Evolutionary conservation across 306 rosid species (phyloP).

Genomic region (Lathyrus sativus): DNA sequence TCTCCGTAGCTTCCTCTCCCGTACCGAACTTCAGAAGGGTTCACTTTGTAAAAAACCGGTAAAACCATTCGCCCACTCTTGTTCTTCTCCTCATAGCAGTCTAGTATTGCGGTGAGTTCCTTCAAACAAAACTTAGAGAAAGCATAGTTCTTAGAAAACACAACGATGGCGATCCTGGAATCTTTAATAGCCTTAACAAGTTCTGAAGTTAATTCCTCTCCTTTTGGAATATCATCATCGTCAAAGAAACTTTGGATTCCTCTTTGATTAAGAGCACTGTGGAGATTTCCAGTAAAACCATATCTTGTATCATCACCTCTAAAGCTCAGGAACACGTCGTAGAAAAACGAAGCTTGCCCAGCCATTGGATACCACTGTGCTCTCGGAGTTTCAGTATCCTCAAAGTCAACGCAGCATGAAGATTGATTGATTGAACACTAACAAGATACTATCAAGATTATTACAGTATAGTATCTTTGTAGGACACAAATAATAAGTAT

Average conservation of each 20-base stretch:
- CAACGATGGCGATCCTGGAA: background rate
- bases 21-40: background rate
- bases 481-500: too few relatives aligned
- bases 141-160: background rate
- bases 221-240: background rate
- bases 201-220: background rate
- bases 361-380: too few relatives aligned
- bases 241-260: background rate
- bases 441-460: too few relatives aligned
- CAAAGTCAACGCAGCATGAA: too few relatives aligned
- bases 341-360: too few relatives aligned
- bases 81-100: background rate
- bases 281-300: too few relatives aligned
- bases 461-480: too few relatives aligned
- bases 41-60: background rate
- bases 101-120: background rate
- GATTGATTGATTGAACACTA: too few relatives aligned
- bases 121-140: background rate
- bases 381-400: too few relatives aligned
- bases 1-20: background rate
- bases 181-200: background rate
- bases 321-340: too few relatives aligned
- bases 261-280: background rate
- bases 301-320: too few relatives aligned
- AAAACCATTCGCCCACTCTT: background rate